These are phyloP conservation scores for Coemansia sp. DNA, from an alignment of 192 early-diverging fungal genomes.

Conservation along the genomic window DNA sequence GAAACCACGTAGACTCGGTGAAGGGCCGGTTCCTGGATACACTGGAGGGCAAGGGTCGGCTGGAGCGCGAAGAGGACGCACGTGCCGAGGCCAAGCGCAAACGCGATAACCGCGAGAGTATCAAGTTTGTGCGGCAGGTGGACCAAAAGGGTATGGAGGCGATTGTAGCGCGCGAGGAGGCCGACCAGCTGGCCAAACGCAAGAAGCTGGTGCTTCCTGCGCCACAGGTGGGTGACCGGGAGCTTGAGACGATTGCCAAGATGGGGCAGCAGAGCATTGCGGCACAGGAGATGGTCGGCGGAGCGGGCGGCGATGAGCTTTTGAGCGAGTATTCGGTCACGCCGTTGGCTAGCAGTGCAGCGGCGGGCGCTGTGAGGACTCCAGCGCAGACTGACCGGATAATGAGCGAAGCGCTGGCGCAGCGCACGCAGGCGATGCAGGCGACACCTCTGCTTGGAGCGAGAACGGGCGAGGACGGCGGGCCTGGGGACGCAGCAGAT, in stretches of 20 bases:
- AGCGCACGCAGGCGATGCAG: slow-evolving; percentile 66
- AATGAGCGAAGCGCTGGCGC: slow-evolving; percentile 79
- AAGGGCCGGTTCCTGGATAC: slow-evolving; percentile 71
- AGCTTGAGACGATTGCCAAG: slow-evolving; percentile 90
- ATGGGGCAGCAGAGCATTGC: slow-evolving; percentile 79
- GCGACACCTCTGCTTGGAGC: slow-evolving; percentile 86
- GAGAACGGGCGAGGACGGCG: slow-evolving; percentile 31
- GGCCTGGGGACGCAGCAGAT: no score
- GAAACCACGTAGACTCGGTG: slow-evolving; percentile 59
- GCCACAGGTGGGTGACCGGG: slow-evolving; percentile 87
- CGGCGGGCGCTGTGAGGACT: slow-evolving; percentile 49
- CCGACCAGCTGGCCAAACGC: slow-evolving; percentile 70
- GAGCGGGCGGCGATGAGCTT: slow-evolving; percentile 61
- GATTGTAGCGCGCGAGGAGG: slow-evolving; percentile 55
- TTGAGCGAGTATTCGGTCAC: slow-evolving; percentile 66
- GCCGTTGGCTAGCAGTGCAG: slow-evolving; percentile 41
- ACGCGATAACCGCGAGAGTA: slow-evolving; percentile 45
- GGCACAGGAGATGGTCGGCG: slow-evolving; percentile 66
- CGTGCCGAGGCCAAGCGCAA: slow-evolving; percentile 75
- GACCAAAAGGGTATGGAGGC: slow-evolving; percentile 37
- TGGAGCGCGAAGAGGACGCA: slow-evolving; percentile 80
- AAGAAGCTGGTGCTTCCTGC: slow-evolving; percentile 78
- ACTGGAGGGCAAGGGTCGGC: slow-evolving; percentile 81
- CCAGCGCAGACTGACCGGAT: slow-evolving; percentile 61
- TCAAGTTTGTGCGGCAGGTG: slow-evolving; percentile 52